These are phyloP conservation scores for Vitis riparia DNA, from an alignment of 164 flowering plant genomes.

Conservation along the genomic window DNA sequence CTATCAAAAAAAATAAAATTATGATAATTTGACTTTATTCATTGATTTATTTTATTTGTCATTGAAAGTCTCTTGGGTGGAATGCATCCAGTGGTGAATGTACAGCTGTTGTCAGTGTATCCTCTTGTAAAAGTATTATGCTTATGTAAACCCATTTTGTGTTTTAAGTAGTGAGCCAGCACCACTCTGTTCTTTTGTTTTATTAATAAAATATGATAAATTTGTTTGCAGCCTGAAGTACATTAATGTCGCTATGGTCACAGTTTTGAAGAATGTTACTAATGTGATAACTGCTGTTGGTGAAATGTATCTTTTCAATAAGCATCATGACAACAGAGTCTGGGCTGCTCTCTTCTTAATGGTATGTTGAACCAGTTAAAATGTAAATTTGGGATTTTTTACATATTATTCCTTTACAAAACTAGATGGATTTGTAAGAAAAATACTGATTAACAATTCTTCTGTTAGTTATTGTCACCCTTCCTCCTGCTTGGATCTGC, in stretches of 20 bases:
- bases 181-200: background rate
- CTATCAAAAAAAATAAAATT: no score
- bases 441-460: background rate
- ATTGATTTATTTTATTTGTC: background rate
- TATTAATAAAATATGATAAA: background rate
- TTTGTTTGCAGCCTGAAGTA: conserved; percentile 81
- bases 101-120: background rate
- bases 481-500: background rate
- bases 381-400: background rate
- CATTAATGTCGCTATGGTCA: conserved; percentile 99
- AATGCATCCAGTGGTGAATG: background rate
- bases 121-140: background rate
- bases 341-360: conserved; percentile 96
- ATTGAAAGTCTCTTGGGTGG: background rate
- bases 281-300: conserved; percentile 99
- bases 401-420: background rate
- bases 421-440: no score
- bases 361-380: conserved; percentile 45
- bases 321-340: conserved; percentile 87
- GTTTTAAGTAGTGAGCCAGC: background rate
- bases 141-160: background rate
- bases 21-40: no score
- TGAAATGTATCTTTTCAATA: conserved; percentile 90
- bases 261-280: conserved; percentile 97
- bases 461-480: background rate